These are phyloP conservation scores for Friedmanniomyces simplex DNA, from an alignment of 495 filamentous ascomycete genomes.

Conservation along the genomic window DNA sequence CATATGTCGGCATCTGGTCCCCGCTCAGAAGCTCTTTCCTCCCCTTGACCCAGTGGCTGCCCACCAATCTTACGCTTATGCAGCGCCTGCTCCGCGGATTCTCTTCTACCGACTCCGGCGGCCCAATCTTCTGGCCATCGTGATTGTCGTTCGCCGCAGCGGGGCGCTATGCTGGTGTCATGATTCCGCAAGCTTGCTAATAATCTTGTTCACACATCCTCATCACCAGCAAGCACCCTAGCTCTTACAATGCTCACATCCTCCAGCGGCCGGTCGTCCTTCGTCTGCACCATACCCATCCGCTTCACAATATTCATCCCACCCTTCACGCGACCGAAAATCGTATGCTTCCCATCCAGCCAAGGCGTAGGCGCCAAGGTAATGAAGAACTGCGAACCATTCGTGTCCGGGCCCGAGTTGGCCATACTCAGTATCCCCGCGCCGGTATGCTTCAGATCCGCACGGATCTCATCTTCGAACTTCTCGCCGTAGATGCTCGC, in stretches of 20 bases:
- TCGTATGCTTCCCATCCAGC: constrained; percentile 96
- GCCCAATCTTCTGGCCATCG: too few relatives aligned
- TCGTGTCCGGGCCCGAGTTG: constrained; percentile 87
- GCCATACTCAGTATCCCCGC: constrained; percentile 94
- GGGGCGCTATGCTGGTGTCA: too few relatives aligned
- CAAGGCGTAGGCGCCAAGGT: constrained; percentile 92
- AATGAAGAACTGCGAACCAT: constrained; percentile 81
- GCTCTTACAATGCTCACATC: constrained; percentile 75
- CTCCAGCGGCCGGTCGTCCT: constrained; percentile 70
- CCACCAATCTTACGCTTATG: too few relatives aligned
- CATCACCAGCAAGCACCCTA: constrained; percentile 50
- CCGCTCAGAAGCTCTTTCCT: too few relatives aligned
- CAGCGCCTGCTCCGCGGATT: too few relatives aligned
- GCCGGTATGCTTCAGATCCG: constrained; percentile 77
- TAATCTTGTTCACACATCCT: constrained; percentile 19
- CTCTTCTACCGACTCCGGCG: too few relatives aligned
- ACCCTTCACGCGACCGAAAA: constrained; percentile 84
- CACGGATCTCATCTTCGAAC: constrained; percentile 84
- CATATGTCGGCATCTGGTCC: too few relatives aligned
- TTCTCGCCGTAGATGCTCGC: constrained; percentile 85
- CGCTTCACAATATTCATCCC: constrained; percentile 76
- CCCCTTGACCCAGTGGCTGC: too few relatives aligned
- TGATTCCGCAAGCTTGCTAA: too few relatives aligned
- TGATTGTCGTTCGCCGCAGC: too few relatives aligned
- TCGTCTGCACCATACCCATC: constrained; percentile 87